phyloP scores from a whole-genome alignment of 257 asterid genomes.

The Salvia miltiorrhiza region DNA sequence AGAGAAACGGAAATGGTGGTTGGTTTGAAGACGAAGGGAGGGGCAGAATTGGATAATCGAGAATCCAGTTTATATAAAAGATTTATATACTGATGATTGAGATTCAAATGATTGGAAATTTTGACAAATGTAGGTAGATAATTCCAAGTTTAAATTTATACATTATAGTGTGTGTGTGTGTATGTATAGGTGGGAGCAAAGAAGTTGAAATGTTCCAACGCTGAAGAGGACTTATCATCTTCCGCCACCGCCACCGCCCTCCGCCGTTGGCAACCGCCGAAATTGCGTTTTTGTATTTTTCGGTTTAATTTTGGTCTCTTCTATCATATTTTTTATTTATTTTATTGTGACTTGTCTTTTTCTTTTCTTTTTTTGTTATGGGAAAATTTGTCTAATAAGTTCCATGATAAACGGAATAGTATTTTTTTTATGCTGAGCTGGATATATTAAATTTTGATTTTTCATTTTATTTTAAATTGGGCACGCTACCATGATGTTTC shows the following conservation, averaged over 20 bases:
- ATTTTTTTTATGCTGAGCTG: background rate
- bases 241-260: conserved; percentile 37
- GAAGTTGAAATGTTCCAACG: conserved; percentile 55
- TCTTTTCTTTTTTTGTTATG: background rate
- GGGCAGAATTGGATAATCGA: conserved; percentile 32
- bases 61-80: conserved; percentile 13
- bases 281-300: conserved; percentile 2
- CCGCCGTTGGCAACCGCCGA: conserved; percentile 35
- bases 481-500: no score
- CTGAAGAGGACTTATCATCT: conserved; percentile 75
- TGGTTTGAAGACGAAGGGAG: conserved; percentile 37
- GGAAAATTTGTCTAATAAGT: background rate
- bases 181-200: conserved; percentile 29
- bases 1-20: conserved; percentile 39
- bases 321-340: background rate
- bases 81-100: conserved; percentile 3
- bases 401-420: background rate
- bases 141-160: background rate
- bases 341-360: background rate
- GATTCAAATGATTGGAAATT: conserved; percentile 28
- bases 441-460: background rate
- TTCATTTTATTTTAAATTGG: no score
- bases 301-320: background rate
- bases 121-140: conserved; percentile 28
- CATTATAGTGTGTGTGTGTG: background rate